These are phyloP conservation scores for Pseudopediastrum boryanum DNA, from an alignment of 139 green algal species.

Conservation along the genomic window DNA sequence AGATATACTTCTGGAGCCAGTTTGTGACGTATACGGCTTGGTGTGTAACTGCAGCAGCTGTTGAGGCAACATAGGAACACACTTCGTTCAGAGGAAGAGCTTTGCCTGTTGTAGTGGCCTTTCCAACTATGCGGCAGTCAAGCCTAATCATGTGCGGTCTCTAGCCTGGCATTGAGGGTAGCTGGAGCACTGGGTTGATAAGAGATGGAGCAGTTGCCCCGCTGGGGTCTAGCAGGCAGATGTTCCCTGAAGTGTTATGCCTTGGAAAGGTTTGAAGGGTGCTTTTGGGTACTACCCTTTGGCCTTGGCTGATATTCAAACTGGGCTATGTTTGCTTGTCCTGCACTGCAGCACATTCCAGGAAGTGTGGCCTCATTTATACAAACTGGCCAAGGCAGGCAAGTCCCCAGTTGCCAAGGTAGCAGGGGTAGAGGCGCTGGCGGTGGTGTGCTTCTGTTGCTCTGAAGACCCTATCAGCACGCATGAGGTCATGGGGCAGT, in stretches of 20 bases:
- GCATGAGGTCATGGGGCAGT: slow-evolving; percentile 47
- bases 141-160: no score
- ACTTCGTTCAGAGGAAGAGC: no score
- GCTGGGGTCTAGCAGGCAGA: background rate
- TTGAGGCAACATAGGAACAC: no score
- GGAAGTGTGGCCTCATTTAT: slow-evolving; percentile 49
- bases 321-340: background rate
- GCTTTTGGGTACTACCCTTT: background rate
- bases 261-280: background rate
- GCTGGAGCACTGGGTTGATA: background rate
- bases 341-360: slow-evolving; percentile 47
- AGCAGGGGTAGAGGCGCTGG: slow-evolving; percentile 58
- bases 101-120: no score
- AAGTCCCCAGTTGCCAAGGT: slow-evolving; percentile 33
- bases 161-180: background rate
- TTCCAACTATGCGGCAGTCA: no score
- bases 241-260: background rate
- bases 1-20: no score
- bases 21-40: no score
- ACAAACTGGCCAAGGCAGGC: slow-evolving; percentile 36
- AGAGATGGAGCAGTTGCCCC: background rate
- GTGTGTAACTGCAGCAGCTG: no score
- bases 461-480: slow-evolving; percentile 52
- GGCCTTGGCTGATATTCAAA: background rate
- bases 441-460: slow-evolving; percentile 61